These are phyloP conservation scores for Candida anglica DNA, from an alignment of 805 yeast genomes.

Conservation along the genomic window DNA sequence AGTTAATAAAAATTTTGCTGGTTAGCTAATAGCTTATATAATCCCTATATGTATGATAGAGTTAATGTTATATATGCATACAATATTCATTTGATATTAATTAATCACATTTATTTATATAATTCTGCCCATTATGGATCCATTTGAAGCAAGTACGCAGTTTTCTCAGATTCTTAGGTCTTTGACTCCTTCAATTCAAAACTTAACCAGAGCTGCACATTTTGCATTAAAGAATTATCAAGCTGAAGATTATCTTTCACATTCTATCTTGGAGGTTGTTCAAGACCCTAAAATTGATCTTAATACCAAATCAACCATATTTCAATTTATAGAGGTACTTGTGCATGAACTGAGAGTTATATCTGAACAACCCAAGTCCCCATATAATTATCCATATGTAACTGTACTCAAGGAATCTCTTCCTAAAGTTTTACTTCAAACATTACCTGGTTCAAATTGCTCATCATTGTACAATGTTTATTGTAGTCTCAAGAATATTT, in stretches of 20 bases:
- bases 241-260: conserved; percentile 63
- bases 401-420: conserved; percentile 26
- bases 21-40: neutral
- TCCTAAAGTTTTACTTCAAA: conserved; percentile 30
- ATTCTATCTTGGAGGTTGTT: conserved; percentile 60
- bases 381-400: conserved; percentile 35
- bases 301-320: conserved; percentile 60
- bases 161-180: conserved; percentile 62
- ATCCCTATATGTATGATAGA: neutral
- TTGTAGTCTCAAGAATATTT: conserved; percentile 31
- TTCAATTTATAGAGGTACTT: conserved; percentile 68
- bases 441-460: conserved; percentile 33
- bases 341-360: conserved; percentile 33
- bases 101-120: no score
- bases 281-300: conserved; percentile 45
- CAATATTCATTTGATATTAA: no score
- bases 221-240: conserved; percentile 57
- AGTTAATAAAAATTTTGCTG: neutral
- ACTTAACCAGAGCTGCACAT: conserved; percentile 48
- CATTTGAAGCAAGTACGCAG: conserved; percentile 80
- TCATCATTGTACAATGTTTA: conserved; percentile 35
- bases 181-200: conserved; percentile 59
- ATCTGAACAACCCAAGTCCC: conserved; percentile 31
- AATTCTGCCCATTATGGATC: conserved; percentile 78
- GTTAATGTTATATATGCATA: no score